phyloP scores from a whole-genome alignment of 2,329 filamentous ascomycete genomes.

The Phyllosticta capitalensis region DNA sequence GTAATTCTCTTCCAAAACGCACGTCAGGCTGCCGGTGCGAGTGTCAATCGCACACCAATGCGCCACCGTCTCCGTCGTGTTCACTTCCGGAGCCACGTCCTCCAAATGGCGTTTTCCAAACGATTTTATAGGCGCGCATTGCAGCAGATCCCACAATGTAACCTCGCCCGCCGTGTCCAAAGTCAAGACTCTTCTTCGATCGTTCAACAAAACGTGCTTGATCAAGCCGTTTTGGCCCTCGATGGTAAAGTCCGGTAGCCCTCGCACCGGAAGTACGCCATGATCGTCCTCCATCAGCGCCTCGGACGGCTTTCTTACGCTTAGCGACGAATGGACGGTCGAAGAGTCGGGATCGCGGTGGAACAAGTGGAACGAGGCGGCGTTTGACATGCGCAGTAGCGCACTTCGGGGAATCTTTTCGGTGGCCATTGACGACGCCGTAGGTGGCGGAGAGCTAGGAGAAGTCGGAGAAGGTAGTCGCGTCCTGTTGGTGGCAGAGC shows the following conservation, averaged over 20 bases:
- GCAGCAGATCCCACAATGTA: slow-evolving; percentile 85
- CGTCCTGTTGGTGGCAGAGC: slow-evolving; percentile 31
- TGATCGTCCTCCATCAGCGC: slow-evolving; percentile 40
- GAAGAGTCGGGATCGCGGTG: slow-evolving; percentile 48
- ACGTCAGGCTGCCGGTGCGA: slow-evolving; percentile 81
- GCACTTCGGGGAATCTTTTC: slow-evolving; percentile 68
- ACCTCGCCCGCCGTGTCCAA: slow-evolving; percentile 93
- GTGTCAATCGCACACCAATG: slow-evolving; percentile 97
- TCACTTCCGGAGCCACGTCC: slow-evolving; percentile 78
- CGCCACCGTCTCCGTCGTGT: slow-evolving; percentile 79
- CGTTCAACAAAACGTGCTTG: slow-evolving; percentile 86
- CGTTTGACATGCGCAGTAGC: slow-evolving; percentile 74
- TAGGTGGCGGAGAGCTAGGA: slow-evolving; percentile 22
- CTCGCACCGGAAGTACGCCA: slow-evolving; percentile 31
- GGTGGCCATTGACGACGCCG: slow-evolving; percentile 32
- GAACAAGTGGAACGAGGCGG: slow-evolving; percentile 60
- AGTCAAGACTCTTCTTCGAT: slow-evolving; percentile 79
- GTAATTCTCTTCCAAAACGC: slow-evolving; percentile 85
- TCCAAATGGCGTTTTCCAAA: slow-evolving; percentile 92
- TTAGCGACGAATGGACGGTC: slow-evolving; percentile 40
- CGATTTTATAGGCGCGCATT: slow-evolving; percentile 79
- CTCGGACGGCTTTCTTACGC: slow-evolving; percentile 50
- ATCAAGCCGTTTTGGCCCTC: slow-evolving; percentile 93
- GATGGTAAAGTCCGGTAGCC: slow-evolving; percentile 49
- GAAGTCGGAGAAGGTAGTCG: slow-evolving; percentile 33